These are phyloP conservation scores for Linum tenue DNA, from an alignment of 345 rosid genomes.

Conservation along the genomic window DNA sequence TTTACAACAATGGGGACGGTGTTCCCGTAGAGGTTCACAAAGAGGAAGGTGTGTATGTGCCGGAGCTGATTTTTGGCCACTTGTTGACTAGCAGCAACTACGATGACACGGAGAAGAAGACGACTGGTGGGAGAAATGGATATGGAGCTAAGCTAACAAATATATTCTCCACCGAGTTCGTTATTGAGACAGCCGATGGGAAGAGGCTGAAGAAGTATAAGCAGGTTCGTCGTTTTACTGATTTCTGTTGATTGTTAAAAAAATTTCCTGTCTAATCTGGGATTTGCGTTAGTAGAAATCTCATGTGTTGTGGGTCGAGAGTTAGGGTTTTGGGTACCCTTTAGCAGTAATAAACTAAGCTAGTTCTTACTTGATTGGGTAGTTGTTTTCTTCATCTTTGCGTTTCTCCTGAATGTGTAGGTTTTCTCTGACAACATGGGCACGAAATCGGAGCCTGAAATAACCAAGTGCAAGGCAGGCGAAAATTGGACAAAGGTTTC, in stretches of 20 bases:
- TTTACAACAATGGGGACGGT: conserved; percentile 86
- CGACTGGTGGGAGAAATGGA: conserved; percentile 95
- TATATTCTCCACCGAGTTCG: conserved; percentile 79
- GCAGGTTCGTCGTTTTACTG: conserved; percentile 38
- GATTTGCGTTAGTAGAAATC: too few relatives aligned
- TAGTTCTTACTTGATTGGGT: too few relatives aligned
- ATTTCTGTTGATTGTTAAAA: too few relatives aligned
- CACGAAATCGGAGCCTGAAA: conserved; percentile 58
- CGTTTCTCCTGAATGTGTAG: conserved; percentile 26
- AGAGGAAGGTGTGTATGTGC: conserved; percentile 84
- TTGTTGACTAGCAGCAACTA: conserved; percentile 86
- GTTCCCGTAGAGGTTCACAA: conserved; percentile 91
- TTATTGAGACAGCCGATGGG: conserved; percentile 87
- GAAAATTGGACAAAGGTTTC: conserved; percentile 96
- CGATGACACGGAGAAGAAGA: conserved; percentile 73
- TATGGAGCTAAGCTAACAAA: conserved; percentile 94
- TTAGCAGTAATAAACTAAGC: too few relatives aligned
- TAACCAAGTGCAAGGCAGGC: conserved; percentile 52
- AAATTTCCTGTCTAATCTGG: too few relatives aligned
- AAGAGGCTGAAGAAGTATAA: conserved; percentile 69
- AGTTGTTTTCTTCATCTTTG: background rate
- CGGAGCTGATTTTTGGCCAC: conserved; percentile 92
- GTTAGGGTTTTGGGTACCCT: too few relatives aligned
- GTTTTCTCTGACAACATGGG: conserved; percentile 89
- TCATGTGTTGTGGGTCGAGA: too few relatives aligned